Evolutionary conservation across 805 yeast species (phyloP).

Genomic region (Kregervanrija delftensis): DNA sequence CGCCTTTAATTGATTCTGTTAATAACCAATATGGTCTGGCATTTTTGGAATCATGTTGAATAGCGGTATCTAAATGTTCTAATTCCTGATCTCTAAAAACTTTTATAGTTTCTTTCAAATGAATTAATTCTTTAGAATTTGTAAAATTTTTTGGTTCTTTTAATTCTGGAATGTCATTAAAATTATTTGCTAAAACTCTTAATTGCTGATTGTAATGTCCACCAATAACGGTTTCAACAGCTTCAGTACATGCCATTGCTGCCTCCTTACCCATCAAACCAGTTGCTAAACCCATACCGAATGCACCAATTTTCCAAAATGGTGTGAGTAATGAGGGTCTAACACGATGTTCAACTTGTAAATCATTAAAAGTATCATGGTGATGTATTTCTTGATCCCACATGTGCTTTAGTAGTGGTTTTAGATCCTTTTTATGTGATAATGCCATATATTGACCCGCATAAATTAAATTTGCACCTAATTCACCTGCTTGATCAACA

Average conservation of each 20-base stretch:
- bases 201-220: constrained; percentile 90
- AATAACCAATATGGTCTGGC: constrained; percentile 89
- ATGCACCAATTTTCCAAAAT: constrained; percentile 87
- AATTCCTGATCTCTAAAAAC: constrained; percentile 89
- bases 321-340: constrained; percentile 92
- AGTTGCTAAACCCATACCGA: constrained; percentile 78
- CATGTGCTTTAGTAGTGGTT: constrained; percentile 84
- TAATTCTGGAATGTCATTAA: constrained; percentile 36
- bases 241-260: constrained; percentile 99
- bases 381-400: constrained; percentile 97
- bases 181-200: constrained; percentile 65
- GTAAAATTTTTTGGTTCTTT: constrained; percentile 18
- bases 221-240: constrained; percentile 97
- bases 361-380: constrained; percentile 71
- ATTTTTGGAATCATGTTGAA: constrained; percentile 82
- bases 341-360: constrained; percentile 72
- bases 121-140: constrained; percentile 47
- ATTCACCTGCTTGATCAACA: constrained; percentile 97
- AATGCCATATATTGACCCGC: constrained; percentile 82
- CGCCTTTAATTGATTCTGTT: constrained; percentile 78
- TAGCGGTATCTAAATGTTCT: constrained; percentile 92
- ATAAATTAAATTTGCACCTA: constrained; percentile 92
- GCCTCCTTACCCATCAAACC: constrained; percentile 88
- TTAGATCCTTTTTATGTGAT: constrained; percentile 63
- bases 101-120: constrained; percentile 56